Percentiles rank a stretch among this genome's conserved stretches.
Evolutionary conservation across 306 rosid species (phyloP).

Genomic region (Acacia melanoxylon): DNA sequence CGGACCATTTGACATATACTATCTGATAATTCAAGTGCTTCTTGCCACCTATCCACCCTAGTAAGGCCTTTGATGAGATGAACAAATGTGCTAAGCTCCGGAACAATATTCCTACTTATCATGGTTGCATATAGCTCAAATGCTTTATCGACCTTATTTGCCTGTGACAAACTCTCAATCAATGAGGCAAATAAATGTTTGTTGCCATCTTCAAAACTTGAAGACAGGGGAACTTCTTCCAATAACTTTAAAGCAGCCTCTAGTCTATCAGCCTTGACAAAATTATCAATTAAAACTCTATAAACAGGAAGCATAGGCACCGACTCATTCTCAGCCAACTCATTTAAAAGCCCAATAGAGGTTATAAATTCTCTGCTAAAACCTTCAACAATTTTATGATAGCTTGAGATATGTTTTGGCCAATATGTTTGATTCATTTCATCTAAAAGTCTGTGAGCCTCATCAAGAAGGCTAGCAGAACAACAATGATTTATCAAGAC

Average conservation of each 20-base stretch:
- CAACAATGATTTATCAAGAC: slow-evolving; percentile 86
- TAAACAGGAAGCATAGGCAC: slow-evolving; percentile 58
- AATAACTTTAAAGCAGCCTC: slow-evolving; percentile 65
- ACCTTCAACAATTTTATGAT: slow-evolving; percentile 72
- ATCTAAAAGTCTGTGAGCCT: slow-evolving; percentile 72
- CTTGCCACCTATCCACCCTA: slow-evolving; percentile 67
- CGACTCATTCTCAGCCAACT: slow-evolving; percentile 56
- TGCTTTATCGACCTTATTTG: slow-evolving; percentile 69
- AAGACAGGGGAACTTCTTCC: slow-evolving; percentile 70
- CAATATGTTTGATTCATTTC: slow-evolving; percentile 87
- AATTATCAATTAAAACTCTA: slow-evolving; percentile 67
- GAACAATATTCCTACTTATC: slow-evolving; percentile 57
- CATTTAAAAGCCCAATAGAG: slow-evolving; percentile 70
- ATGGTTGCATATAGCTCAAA: slow-evolving; percentile 62
- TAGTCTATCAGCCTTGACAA: slow-evolving; percentile 74
- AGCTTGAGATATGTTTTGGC: slow-evolving; percentile 75
- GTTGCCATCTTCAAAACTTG: slow-evolving; percentile 42
- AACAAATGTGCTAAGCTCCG: slow-evolving; percentile 68
- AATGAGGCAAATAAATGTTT: slow-evolving; percentile 57
- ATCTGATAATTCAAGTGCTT: slow-evolving; percentile 72
- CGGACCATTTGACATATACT: slow-evolving; percentile 85
- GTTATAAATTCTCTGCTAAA: slow-evolving; percentile 62
- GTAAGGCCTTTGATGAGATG: slow-evolving; percentile 73
- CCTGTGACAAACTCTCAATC: slow-evolving; percentile 63
- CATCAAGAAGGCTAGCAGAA: slow-evolving; percentile 65